Conservation (phyloP, 371 early-diverging fungal species). For the Syncephalastrum racemosum region DNA sequence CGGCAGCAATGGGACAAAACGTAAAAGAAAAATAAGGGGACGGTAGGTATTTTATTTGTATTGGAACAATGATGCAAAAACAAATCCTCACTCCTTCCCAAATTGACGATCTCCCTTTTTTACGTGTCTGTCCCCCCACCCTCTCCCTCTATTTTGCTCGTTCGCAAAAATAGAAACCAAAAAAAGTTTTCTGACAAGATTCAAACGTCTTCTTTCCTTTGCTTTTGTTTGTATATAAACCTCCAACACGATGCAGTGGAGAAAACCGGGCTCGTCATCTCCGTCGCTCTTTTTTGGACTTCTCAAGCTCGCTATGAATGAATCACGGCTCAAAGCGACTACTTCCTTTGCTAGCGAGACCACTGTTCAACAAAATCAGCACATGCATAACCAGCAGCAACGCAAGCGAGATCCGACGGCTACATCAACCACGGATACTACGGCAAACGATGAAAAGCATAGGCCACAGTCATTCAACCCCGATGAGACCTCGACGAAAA, state of each 20-base stretch:
- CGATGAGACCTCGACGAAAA: slow-evolving; percentile 2
- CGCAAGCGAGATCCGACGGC: not conserved
- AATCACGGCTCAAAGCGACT: slow-evolving; percentile 6
- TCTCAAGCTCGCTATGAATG: slow-evolving; percentile 11
- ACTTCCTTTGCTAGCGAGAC: slow-evolving; percentile 13
- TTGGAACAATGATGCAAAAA: not conserved
- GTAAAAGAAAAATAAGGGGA: too few relatives aligned
- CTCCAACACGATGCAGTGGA: slow-evolving; percentile 6
- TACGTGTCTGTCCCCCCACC: not conserved
- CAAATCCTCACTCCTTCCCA: not conserved
- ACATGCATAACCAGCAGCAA: not conserved
- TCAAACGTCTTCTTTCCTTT: slow-evolving; percentile 1
- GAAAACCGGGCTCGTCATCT: slow-evolving; percentile 5
- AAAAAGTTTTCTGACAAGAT: slow-evolving; percentile 3
- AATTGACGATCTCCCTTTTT: not conserved
- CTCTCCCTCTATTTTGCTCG: slow-evolving; percentile 1
- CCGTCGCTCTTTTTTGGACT: slow-evolving; percentile 13
- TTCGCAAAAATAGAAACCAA: not conserved
- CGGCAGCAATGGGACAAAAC: too few relatives aligned
- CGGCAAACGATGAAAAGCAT: not conserved
- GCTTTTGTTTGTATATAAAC: slow-evolving; percentile 5
- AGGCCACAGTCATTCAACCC: not conserved
- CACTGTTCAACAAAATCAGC: slow-evolving; percentile 1
- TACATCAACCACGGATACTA: slow-evolving; percentile 1
- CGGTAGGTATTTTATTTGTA: too few relatives aligned